A percentile compares a stretch with the other conserved stretches of the same genome.
Conservation (phyloP, 1,139 yeast genomes). For the Zhuliangozyma parablackwelliae region DNA sequence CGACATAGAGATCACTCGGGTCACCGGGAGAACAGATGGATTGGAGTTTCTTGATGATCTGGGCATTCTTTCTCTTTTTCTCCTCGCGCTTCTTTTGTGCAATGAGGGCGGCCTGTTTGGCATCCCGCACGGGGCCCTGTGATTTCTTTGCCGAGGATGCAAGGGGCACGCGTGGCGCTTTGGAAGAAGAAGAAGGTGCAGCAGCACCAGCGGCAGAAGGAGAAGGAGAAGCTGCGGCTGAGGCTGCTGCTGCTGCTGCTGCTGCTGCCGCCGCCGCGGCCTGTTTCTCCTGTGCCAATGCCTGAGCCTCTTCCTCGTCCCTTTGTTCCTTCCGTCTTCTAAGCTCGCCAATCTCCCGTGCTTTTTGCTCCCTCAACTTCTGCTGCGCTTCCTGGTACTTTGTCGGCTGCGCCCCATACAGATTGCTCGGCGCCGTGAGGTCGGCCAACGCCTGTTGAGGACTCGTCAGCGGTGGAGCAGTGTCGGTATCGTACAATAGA, state of each 20-base stretch:
- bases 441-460: conserved; percentile 13
- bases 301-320: conserved; percentile 8
- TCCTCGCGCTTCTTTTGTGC: conserved; percentile 75
- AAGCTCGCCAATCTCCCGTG: conserved; percentile 6
- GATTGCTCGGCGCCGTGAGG: conserved; percentile 6
- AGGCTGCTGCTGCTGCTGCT: conserved; percentile 1
- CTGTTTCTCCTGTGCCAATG: conserved; percentile 5
- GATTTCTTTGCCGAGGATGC: conserved; percentile 9
- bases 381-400: conserved; percentile 11
- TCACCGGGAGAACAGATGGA: conserved; percentile 84
- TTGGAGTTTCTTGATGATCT: conserved; percentile 63
- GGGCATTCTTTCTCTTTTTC: conserved; percentile 62
- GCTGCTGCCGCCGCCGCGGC: conserved; percentile 7
- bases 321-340: conserved; percentile 1
- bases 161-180: background rate
- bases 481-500: too few species aligned
- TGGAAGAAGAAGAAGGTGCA: background rate
- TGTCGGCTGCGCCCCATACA: conserved; percentile 7
- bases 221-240: background rate
- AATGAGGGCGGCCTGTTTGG: conserved; percentile 52
- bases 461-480: conserved; percentile 5
- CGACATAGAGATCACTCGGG: conserved; percentile 70
- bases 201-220: conserved; percentile 6
- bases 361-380: conserved; percentile 9
- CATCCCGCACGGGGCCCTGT: conserved; percentile 44